These are phyloP conservation scores for Deinandra increscens DNA, from an alignment of 129 eudicot genomes.

Conservation along the genomic window DNA sequence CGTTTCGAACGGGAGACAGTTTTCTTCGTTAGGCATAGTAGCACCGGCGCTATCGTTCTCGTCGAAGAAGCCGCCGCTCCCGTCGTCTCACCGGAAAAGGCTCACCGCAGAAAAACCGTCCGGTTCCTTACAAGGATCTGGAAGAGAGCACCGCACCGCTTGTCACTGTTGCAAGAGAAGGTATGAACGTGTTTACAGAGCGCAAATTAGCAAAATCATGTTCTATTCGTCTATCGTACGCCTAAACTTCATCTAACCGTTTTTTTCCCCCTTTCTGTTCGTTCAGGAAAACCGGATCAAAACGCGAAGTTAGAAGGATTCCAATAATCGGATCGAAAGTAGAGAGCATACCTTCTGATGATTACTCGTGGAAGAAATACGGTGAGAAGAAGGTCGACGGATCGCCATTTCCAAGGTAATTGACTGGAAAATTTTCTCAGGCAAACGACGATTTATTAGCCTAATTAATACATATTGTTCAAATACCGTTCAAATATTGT, in stretches of 20 bases:
- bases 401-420: slow-evolving; percentile 67
- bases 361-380: slow-evolving; percentile 84
- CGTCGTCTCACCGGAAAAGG: slow-evolving; percentile 50
- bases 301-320: slow-evolving; percentile 39
- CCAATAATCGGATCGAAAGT: slow-evolving; percentile 65
- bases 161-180: slow-evolving; percentile 65
- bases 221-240: neutral
- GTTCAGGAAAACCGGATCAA: slow-evolving; percentile 46
- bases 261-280: neutral
- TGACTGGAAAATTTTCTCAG: neutral
- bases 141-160: slow-evolving; percentile 2
- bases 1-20: slow-evolving; percentile 56
- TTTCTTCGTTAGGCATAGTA: slow-evolving; percentile 26
- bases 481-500: neutral
- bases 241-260: neutral
- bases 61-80: slow-evolving; percentile 58
- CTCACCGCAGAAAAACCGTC: slow-evolving; percentile 33
- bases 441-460: neutral
- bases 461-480: neutral
- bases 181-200: slow-evolving; percentile 25
- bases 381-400: slow-evolving; percentile 79
- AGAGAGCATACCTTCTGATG: slow-evolving; percentile 73
- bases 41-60: slow-evolving; percentile 47
- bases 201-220: slow-evolving; percentile 2
- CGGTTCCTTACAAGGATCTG: slow-evolving; percentile 23